phyloP scores from a whole-genome alignment of 192 early-diverging fungal species.

The Backusella psychrophila region DNA sequence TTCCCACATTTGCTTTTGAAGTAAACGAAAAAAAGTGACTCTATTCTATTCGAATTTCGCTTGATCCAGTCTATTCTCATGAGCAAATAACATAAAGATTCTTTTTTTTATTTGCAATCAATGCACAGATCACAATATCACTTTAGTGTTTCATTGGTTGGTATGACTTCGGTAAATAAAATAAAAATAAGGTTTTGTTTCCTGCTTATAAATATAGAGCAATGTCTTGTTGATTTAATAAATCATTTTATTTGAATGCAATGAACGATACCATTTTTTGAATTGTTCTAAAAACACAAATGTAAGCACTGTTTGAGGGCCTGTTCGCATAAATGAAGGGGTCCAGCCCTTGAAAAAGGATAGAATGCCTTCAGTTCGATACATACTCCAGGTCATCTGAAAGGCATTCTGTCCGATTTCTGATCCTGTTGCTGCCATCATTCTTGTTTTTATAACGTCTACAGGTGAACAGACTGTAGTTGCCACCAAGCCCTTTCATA shows the following conservation, averaged over 20 bases:
- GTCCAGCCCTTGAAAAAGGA: constrained; percentile 86
- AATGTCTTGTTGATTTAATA: background rate
- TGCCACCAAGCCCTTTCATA: constrained; percentile 62
- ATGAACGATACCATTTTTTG: constrained; percentile 35
- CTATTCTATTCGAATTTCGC: background rate
- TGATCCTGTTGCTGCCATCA: constrained; percentile 70
- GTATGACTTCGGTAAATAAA: background rate
- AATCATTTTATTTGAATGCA: background rate
- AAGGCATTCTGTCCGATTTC: constrained; percentile 22
- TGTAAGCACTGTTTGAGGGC: constrained; percentile 83
- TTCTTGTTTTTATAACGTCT: constrained; percentile 83
- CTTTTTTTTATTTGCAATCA: background rate
- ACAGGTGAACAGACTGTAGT: constrained; percentile 76
- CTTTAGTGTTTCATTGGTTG: background rate
- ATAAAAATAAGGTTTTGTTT: background rate
- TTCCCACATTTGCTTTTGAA: too few species aligned
- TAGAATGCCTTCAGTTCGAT: constrained; percentile 60
- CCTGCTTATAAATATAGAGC: background rate
- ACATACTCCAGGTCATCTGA: constrained; percentile 52
- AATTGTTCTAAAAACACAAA: constrained; percentile 83
- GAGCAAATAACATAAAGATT: background rate
- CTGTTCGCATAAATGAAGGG: constrained; percentile 77
- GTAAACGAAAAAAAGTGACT: too few species aligned
- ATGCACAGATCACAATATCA: background rate
- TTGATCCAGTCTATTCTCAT: background rate